Evolutionary conservation across 805 yeast genomes (phyloP).

Genomic region (Teunomyces kruisii): DNA sequence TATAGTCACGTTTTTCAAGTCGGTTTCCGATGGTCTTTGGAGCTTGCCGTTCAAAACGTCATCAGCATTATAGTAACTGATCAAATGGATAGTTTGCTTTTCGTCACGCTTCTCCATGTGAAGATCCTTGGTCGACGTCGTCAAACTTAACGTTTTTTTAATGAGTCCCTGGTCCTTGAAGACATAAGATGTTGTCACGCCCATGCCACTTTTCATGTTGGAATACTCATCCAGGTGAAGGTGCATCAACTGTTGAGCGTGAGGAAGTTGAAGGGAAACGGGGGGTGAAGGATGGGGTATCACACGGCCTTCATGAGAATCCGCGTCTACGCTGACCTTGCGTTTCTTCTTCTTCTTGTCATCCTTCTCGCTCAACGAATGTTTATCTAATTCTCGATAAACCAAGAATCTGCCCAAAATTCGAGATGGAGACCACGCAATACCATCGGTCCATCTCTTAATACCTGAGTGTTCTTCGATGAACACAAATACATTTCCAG

Average conservation of each 20-base stretch:
- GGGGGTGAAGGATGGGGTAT: conserved; percentile 4
- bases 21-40: conserved; percentile 55
- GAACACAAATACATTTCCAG: conserved; percentile 84
- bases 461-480: conserved; percentile 80
- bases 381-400: conserved; percentile 62
- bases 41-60: conserved; percentile 66
- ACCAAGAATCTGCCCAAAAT: conserved; percentile 83
- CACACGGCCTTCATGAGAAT: conserved; percentile 5
- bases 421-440: conserved; percentile 89
- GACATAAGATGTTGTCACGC: conserved; percentile 52
- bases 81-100: conserved; percentile 62
- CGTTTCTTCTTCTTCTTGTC: conserved; percentile 40
- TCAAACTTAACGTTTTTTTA: conserved; percentile 75
- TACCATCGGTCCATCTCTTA: conserved; percentile 96
- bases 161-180: conserved; percentile 73
- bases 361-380: conserved; percentile 43
- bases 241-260: conserved; percentile 3
- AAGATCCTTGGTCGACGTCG: conserved; percentile 22
- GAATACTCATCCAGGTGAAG: conserved; percentile 9
- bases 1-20: conserved; percentile 50
- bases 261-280: conserved; percentile 6
- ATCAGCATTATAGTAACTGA: conserved; percentile 74
- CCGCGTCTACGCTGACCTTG: conserved; percentile 14
- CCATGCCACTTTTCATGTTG: conserved; percentile 30
- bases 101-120: conserved; percentile 22